These are phyloP conservation scores for Trypethelium eluteriae DNA, from an alignment of 495 filamentous ascomycete genomes.

Conservation along the genomic window DNA sequence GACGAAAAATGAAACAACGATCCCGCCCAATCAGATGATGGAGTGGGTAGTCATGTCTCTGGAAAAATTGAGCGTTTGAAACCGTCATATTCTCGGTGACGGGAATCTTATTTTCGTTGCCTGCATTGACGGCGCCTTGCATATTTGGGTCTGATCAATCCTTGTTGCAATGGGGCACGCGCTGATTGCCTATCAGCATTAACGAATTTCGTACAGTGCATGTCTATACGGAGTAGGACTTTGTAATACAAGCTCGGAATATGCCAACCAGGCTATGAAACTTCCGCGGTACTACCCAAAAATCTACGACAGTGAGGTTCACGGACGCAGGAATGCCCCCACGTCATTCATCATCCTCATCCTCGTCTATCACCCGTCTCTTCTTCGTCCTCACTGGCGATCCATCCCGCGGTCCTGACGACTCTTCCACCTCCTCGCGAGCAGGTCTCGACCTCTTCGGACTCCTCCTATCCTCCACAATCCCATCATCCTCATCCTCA, in stretches of 20 bases:
- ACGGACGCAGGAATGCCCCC: neutral
- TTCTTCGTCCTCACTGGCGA: constrained; percentile 4
- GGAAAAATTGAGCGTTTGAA: constrained; percentile 28
- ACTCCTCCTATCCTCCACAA: constrained; percentile 32
- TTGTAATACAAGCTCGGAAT: neutral
- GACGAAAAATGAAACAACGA: constrained; percentile 20
- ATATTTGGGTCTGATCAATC: neutral
- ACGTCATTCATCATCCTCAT: constrained; percentile 17
- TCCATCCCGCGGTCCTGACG: constrained; percentile 9
- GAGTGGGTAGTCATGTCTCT: constrained; percentile 30
- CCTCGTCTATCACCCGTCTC: constrained; percentile 21
- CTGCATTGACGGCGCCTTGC: neutral
- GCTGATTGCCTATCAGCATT: too few relatives aligned
- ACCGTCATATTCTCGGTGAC: neutral
- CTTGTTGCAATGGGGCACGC: too few relatives aligned
- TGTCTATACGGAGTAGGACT: neutral
- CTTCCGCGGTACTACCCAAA: neutral
- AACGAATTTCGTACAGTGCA: too few relatives aligned
- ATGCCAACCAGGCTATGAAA: neutral
- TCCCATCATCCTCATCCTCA: constrained; percentile 45
- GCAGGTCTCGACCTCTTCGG: constrained; percentile 25
- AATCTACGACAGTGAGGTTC: neutral
- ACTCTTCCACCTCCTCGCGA: constrained; percentile 18
- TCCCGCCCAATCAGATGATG: constrained; percentile 25
- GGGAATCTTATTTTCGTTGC: too few relatives aligned